These are phyloP conservation scores for Xerocomus spinulosus DNA, from an alignment of 768 basidiomycete genomes.

Conservation along the genomic window DNA sequence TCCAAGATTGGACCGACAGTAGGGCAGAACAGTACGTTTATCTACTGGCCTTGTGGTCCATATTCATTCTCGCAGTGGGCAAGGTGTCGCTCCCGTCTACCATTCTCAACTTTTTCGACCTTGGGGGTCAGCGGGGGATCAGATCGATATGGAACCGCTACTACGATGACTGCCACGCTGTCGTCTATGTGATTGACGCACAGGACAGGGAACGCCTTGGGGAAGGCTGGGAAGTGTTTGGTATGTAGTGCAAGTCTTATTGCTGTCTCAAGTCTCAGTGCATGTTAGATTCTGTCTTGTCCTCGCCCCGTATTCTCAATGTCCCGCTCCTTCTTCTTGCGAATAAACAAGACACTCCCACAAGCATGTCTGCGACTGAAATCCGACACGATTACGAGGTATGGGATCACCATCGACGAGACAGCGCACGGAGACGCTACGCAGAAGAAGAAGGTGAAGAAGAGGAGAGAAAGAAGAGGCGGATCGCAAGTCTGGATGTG, in stretches of 20 bases:
- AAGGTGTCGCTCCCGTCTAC: conserved; percentile 91
- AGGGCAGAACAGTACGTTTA: conserved; percentile 87
- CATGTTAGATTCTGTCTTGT: conserved; percentile 69
- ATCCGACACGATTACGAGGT: conserved; percentile 87
- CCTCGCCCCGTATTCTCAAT: conserved; percentile 83
- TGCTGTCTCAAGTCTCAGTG: background rate
- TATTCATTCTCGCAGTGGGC: conserved; percentile 54
- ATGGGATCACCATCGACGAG: conserved; percentile 75
- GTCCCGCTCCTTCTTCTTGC: conserved; percentile 89
- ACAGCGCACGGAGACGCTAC: conserved; percentile 56
- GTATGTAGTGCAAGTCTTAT: conserved; percentile 41
- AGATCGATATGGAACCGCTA: conserved; percentile 92
- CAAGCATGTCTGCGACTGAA: conserved; percentile 81
- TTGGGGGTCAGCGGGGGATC: conserved; percentile 93
- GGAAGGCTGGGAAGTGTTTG: conserved; percentile 97
- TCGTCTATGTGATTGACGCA: conserved; percentile 93
- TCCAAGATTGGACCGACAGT: conserved; percentile 96
- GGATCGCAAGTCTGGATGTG: conserved; percentile 77
- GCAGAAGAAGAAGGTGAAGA: conserved; percentile 45
- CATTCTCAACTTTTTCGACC: conserved; percentile 94
- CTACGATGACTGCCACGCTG: conserved; percentile 95
- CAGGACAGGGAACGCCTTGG: conserved; percentile 82
- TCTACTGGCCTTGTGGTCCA: background rate
- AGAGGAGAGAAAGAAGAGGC: conserved; percentile 41
- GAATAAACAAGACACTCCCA: conserved; percentile 89